A percentile compares a stretch with the other conserved stretches of the same genome.
phyloP scores from a whole-genome alignment of 345 rosid species.

The Pistacia integerrima region DNA sequence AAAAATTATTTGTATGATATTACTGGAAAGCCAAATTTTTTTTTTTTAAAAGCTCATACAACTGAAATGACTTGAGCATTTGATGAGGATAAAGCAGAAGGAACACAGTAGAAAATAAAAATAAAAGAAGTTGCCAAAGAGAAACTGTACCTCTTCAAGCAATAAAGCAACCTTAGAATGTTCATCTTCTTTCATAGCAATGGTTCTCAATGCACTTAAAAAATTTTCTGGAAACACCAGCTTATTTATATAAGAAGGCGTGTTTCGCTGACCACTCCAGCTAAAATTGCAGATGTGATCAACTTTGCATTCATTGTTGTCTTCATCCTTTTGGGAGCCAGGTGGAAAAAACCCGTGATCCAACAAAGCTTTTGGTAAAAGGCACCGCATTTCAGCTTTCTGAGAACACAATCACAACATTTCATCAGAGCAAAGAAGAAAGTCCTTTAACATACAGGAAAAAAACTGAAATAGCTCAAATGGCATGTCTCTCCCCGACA shows the following conservation, averaged over 20 bases:
- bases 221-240: slow-evolving; percentile 86
- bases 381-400: slow-evolving; percentile 85
- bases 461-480: background rate
- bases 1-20: background rate
- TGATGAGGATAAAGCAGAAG: background rate
- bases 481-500: background rate
- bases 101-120: background rate
- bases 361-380: slow-evolving; percentile 67
- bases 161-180: slow-evolving; percentile 64
- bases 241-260: slow-evolving; percentile 69
- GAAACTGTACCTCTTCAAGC: slow-evolving; percentile 73
- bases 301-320: slow-evolving; percentile 22
- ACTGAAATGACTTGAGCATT: background rate
- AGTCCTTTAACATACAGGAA: background rate
- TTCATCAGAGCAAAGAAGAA: slow-evolving; percentile 17
- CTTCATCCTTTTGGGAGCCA: slow-evolving; percentile 36
- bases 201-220: slow-evolving; percentile 77
- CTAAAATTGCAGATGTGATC: slow-evolving; percentile 54
- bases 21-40: background rate
- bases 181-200: slow-evolving; percentile 79
- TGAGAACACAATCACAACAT: slow-evolving; percentile 32
- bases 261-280: slow-evolving; percentile 90
- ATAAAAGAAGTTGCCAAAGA: background rate
- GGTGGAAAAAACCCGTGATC: slow-evolving; percentile 64
- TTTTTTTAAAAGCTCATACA: background rate